phyloP scores from a whole-genome alignment of 192 early-diverging fungal genomes.

The Gigaspora rosea region DNA sequence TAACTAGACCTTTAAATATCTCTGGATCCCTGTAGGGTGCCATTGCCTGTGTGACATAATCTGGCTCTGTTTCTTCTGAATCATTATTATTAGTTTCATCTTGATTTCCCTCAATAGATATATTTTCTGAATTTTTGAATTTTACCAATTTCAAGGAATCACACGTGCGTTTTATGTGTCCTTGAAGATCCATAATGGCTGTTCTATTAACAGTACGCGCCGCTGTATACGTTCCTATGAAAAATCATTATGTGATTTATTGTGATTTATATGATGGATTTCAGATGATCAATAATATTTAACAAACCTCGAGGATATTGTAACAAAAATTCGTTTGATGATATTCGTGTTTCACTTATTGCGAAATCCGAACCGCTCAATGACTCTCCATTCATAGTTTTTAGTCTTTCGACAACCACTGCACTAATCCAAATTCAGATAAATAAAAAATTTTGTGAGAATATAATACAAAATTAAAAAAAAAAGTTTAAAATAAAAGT shows the following conservation, averaged over 20 bases:
- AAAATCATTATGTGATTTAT: not conserved
- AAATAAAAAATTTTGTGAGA: not conserved
- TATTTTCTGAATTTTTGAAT: constrained; percentile 29
- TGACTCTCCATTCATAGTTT: not conserved
- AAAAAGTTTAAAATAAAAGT: not conserved
- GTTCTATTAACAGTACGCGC: constrained; percentile 57
- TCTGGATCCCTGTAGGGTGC: constrained; percentile 40
- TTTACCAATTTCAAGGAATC: constrained; percentile 53
- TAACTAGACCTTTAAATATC: constrained; percentile 34
- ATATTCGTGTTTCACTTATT: not conserved
- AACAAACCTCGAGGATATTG: not conserved
- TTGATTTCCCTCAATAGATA: not conserved
- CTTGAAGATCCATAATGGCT: constrained; percentile 57
- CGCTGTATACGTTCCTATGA: constrained; percentile 62
- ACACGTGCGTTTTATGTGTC: constrained; percentile 52
- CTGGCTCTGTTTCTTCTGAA: constrained; percentile 24
- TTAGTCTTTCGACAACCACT: not conserved
- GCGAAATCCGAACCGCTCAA: not conserved
- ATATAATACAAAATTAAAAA: not conserved
- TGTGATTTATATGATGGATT: not conserved
- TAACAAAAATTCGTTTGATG: not conserved
- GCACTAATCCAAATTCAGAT: constrained; percentile 1
- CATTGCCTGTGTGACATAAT: constrained; percentile 33
- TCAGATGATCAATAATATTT: not conserved
- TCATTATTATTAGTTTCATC: constrained; percentile 13